Conservation (phyloP, 257 asterid species). For the Nicotiana knightiana region DNA sequence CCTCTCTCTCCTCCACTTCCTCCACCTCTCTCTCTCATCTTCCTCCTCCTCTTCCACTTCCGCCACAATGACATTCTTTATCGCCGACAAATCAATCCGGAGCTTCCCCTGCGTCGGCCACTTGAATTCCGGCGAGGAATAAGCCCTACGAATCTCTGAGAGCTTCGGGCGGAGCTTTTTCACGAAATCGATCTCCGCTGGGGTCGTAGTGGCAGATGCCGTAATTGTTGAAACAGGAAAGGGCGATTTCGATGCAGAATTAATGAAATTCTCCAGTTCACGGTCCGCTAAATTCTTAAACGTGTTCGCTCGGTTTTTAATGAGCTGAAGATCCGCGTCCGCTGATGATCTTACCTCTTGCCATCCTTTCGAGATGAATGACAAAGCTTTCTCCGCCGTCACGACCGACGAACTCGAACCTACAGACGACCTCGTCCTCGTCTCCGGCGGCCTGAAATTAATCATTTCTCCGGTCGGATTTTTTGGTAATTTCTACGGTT, state of each 20-base stretch:
- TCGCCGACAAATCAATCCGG: conserved; percentile 63
- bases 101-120: conserved; percentile 51
- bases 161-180: conserved; percentile 77
- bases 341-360: conserved; percentile 96
- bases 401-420: conserved; percentile 41
- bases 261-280: conserved; percentile 81
- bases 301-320: conserved; percentile 78
- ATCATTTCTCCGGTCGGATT: conserved; percentile 10
- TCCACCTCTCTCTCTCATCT: conserved; percentile 35
- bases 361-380: conserved; percentile 96
- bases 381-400: conserved; percentile 86
- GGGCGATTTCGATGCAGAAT: conserved; percentile 76
- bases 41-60: conserved; percentile 65
- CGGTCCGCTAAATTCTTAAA: conserved; percentile 70
- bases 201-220: conserved; percentile 62
- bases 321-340: conserved; percentile 81
- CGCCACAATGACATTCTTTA: conserved; percentile 70
- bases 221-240: conserved; percentile 65
- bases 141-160: conserved; percentile 71
- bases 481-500: neutral
- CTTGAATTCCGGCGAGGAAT: conserved; percentile 84
- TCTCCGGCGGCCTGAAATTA: conserved; percentile 62
- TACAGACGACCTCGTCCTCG: conserved; percentile 40
- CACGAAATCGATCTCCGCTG: conserved; percentile 79
- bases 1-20: conserved; percentile 43